Conservation (phyloP, 2,329 filamentous ascomycete genomes). For the Cytospora schulzeri region DNA sequence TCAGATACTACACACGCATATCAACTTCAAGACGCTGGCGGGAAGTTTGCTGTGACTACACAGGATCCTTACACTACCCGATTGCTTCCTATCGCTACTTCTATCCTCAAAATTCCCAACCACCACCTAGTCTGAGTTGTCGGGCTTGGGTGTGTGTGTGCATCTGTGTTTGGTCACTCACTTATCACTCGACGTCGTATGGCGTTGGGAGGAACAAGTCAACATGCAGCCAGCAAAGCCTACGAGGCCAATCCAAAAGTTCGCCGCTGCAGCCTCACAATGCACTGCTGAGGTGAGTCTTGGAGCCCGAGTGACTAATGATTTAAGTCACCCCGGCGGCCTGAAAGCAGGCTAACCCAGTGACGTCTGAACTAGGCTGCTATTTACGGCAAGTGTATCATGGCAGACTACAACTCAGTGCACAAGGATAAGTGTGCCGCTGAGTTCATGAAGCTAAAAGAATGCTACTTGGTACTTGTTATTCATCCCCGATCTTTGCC, state of each 20-base stretch:
- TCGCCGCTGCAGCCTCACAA: slow-evolving; percentile 56
- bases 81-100: not conserved
- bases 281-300: slow-evolving; percentile 56
- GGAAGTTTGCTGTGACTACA: not conserved
- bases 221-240: slow-evolving; percentile 32
- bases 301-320: slow-evolving; percentile 1
- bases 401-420: slow-evolving; percentile 85
- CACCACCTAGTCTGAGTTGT: not conserved
- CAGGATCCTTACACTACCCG: not conserved
- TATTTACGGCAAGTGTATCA: slow-evolving; percentile 87
- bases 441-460: slow-evolving; percentile 83
- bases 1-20: not conserved
- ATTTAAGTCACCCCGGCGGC: not conserved
- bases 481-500: not conserved
- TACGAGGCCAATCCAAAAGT: slow-evolving; percentile 55
- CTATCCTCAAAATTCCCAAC: not conserved
- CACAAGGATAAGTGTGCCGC: slow-evolving; percentile 87
- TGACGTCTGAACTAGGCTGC: slow-evolving; percentile 63
- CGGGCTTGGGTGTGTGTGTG: not conserved
- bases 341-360: slow-evolving; percentile 5
- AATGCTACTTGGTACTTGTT: slow-evolving; percentile 77
- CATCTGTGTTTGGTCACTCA: not conserved
- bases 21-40: not conserved
- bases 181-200: not conserved
- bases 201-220: not conserved